A percentile compares a stretch with the other conserved stretches of the same genome.
These are phyloP conservation scores for Juncus inflexus DNA, from an alignment of 176 grass and related monocot species.

Conservation along the genomic window DNA sequence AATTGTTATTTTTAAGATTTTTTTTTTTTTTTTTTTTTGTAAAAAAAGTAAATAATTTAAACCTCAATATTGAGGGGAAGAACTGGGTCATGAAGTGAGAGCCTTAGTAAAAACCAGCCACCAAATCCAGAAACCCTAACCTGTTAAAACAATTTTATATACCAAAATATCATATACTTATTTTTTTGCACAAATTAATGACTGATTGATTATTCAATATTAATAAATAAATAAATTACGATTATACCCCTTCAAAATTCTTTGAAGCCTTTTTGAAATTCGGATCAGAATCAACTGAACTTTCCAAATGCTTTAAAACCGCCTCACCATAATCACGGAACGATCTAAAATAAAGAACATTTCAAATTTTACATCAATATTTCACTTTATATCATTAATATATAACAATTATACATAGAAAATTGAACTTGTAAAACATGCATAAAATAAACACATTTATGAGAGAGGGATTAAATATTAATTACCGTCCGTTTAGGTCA, in stretches of 20 bases:
- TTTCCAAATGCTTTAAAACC: constrained; percentile 81
- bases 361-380: background rate
- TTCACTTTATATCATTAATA: no score
- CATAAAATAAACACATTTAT: background rate
- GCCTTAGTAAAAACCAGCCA: constrained; percentile 91
- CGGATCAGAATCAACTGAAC: constrained; percentile 38
- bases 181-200: background rate
- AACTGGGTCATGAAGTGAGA: constrained; percentile 98
- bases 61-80: constrained; percentile 98
- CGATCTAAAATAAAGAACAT: constrained; percentile 36
- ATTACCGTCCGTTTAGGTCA: constrained; percentile 85
- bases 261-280: constrained; percentile 49
- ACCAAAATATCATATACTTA: background rate
- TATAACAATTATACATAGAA: no score
- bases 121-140: constrained; percentile 90
- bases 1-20: background rate
- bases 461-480: constrained; percentile 24
- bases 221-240: constrained; percentile 9
- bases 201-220: background rate
- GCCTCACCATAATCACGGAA: constrained; percentile 92
- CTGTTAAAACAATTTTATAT: constrained; percentile 36
- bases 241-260: constrained; percentile 82
- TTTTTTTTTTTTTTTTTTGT: background rate
- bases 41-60: background rate
- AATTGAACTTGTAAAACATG: no score